Evolutionary conservation across 306 rosid genomes (phyloP).

Genomic region (Cyclanthera cordifolia): DNA sequence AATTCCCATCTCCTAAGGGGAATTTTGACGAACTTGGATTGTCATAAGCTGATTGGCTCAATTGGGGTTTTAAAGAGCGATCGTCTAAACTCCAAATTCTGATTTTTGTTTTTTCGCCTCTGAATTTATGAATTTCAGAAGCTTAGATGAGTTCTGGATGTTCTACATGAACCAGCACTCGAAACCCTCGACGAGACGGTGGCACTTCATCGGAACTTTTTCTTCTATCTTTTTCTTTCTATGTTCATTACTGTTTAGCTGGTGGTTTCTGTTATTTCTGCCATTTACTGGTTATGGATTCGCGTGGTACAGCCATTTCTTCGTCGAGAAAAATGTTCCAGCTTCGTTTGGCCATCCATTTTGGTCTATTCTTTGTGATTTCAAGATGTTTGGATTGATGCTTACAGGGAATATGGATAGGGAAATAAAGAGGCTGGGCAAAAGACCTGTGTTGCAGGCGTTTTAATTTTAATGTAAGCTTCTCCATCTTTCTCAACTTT

Average conservation of each 20-base stretch:
- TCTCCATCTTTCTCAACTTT: neutral
- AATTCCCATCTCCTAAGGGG: too few relatives aligned
- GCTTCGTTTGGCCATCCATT: constrained; percentile 82
- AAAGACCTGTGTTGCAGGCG: constrained; percentile 73
- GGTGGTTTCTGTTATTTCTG: constrained; percentile 73
- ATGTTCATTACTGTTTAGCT: constrained; percentile 44
- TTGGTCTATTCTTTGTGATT: constrained; percentile 82
- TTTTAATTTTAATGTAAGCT: constrained; percentile 26
- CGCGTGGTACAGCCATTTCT: constrained; percentile 98
- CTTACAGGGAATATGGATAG: constrained; percentile 84
- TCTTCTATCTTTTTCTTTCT: constrained; percentile 45
- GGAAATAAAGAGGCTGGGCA: constrained; percentile 69
- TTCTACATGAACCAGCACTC: constrained; percentile 88
- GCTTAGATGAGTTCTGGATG: constrained; percentile 88
- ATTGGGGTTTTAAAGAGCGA: too few relatives aligned
- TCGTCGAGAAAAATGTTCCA: constrained; percentile 74
- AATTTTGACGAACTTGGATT: too few relatives aligned
- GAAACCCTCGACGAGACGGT: constrained; percentile 72
- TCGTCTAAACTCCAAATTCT: too few relatives aligned
- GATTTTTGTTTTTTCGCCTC: neutral
- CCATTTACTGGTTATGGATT: constrained; percentile 77
- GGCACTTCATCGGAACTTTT: constrained; percentile 80
- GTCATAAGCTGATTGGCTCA: too few relatives aligned
- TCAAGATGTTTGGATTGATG: constrained; percentile 89
- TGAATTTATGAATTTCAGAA: constrained; percentile 70